Evolutionary conservation across 1,284 basidiomycete genomes (phyloP).

Genomic region (Cutaneotrichosporon mucoides): DNA sequence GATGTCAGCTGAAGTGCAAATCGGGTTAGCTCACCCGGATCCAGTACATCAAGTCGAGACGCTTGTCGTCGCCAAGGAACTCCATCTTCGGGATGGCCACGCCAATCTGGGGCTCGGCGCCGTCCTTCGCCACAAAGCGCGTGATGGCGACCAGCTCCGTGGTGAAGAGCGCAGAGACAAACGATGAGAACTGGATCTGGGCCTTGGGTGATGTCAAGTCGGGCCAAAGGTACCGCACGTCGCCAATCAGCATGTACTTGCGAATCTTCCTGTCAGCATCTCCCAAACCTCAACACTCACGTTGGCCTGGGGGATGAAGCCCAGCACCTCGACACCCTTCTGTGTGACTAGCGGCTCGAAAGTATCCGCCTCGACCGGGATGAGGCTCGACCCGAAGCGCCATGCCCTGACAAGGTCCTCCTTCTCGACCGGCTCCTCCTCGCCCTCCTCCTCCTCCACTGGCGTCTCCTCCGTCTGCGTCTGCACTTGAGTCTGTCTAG

Average conservation of each 20-base stretch:
- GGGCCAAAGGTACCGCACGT: constrained; percentile 83
- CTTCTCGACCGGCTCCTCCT: constrained; percentile 39
- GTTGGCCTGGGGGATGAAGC: constrained; percentile 67
- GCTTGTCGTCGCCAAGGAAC: constrained; percentile 51
- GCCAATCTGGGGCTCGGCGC: constrained; percentile 78
- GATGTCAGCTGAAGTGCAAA: constrained; percentile 1
- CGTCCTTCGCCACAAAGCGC: constrained; percentile 70
- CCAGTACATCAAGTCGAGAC: constrained; percentile 74
- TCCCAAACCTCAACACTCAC: constrained; percentile 50
- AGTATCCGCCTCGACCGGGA: constrained; percentile 72
- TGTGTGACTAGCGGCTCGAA: constrained; percentile 67
- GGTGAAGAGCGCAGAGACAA: constrained; percentile 73
- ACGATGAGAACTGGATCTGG: constrained; percentile 78
- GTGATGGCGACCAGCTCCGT: constrained; percentile 68
- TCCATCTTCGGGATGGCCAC: constrained; percentile 59
- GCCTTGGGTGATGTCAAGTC: constrained; percentile 63
- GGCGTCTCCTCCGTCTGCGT: background rate
- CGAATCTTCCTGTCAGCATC: constrained; percentile 57
- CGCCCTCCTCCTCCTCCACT: constrained; percentile 19
- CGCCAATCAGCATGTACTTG: constrained; percentile 75
- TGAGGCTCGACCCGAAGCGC: constrained; percentile 87
- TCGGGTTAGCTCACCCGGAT: constrained; percentile 58
- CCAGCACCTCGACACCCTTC: constrained; percentile 81
- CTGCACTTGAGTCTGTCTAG: background rate
- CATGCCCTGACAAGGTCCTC: constrained; percentile 62